Evolutionary conservation across 805 yeast species (phyloP).

Genomic region (Metschnikowia koreensis): DNA sequence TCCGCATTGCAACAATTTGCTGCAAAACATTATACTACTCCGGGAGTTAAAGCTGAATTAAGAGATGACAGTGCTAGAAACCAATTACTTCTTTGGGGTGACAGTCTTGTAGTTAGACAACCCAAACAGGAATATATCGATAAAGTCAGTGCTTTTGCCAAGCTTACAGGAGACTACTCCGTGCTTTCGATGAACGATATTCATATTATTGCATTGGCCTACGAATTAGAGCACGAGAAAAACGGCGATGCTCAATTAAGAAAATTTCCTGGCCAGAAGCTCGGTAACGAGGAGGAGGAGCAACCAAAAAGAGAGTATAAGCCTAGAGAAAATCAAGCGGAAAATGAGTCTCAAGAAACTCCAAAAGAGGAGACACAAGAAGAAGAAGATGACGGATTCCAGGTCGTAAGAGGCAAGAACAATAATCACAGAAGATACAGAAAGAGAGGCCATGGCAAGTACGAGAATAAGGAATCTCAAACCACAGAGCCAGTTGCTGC

Average conservation of each 20-base stretch:
- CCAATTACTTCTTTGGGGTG: constrained; percentile 80
- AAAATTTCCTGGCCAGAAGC: constrained; percentile 65
- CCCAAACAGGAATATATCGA: constrained; percentile 66
- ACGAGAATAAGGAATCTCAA: background rate
- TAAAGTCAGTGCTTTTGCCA: constrained; percentile 72
- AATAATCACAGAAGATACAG: background rate
- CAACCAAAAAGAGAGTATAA: background rate
- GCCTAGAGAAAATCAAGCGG: background rate
- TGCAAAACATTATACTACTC: constrained; percentile 76
- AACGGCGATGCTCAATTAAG: constrained; percentile 72
- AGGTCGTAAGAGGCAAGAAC: constrained; percentile 19
- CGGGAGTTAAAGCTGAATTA: constrained; percentile 85
- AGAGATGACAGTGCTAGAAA: constrained; percentile 81
- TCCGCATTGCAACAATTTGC: constrained; percentile 72
- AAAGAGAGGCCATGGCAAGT: background rate
- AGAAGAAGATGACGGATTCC: constrained; percentile 25
- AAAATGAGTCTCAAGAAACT: constrained; percentile 6
- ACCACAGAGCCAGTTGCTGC: background rate
- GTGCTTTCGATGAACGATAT: constrained; percentile 90
- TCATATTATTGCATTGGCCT: constrained; percentile 86
- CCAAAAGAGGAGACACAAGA: constrained; percentile 2
- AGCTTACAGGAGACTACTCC: constrained; percentile 84
- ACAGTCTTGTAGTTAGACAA: constrained; percentile 65
- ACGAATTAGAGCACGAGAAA: constrained; percentile 79
- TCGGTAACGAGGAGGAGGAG: constrained; percentile 22